Evolutionary conservation across 2,329 filamentous ascomycete genomes (phyloP).

Genomic region (Ploettnerulaceae sp.): DNA sequence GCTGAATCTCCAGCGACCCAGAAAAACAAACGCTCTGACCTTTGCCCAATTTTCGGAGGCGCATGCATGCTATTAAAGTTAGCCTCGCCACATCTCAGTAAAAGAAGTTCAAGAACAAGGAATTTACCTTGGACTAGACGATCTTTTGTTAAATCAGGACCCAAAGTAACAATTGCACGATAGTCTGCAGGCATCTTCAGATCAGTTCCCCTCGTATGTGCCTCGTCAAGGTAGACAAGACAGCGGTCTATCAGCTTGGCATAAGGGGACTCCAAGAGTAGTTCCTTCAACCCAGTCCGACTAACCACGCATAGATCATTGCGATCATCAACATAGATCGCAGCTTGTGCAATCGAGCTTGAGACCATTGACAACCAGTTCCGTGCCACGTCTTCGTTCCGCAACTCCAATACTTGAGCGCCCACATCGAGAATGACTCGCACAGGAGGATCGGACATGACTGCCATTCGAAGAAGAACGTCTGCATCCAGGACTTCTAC

Average conservation of each 20-base stretch:
- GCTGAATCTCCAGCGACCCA: slow-evolving; percentile 53
- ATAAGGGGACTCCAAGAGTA: slow-evolving; percentile 56
- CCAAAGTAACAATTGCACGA: slow-evolving; percentile 63
- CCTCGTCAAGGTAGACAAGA: slow-evolving; percentile 64
- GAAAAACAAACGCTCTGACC: slow-evolving; percentile 63
- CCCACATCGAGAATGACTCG: slow-evolving; percentile 67
- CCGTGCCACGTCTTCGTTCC: slow-evolving; percentile 50
- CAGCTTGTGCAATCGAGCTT: slow-evolving; percentile 45
- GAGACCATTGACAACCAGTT: slow-evolving; percentile 45
- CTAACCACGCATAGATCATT: no score
- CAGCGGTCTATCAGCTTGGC: slow-evolving; percentile 51
- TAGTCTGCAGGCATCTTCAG: slow-evolving; percentile 54
- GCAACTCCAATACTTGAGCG: slow-evolving; percentile 62
- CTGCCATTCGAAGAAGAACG: slow-evolving; percentile 43
- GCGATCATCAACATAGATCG: slow-evolving; percentile 47
- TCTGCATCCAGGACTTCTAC: slow-evolving; percentile 42
- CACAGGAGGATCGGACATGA: slow-evolving; percentile 36
- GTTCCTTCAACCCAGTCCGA: no score
- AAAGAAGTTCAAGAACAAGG: background rate
- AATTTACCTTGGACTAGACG: slow-evolving; percentile 58
- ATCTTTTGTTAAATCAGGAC: slow-evolving; percentile 62
- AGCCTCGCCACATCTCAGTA: background rate
- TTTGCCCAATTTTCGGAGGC: slow-evolving; percentile 62
- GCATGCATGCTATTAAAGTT: slow-evolving; percentile 54
- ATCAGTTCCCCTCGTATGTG: slow-evolving; percentile 66